Conservation (phyloP, 2,329 filamentous ascomycete genomes). For the Trichoderma sp. region DNA sequence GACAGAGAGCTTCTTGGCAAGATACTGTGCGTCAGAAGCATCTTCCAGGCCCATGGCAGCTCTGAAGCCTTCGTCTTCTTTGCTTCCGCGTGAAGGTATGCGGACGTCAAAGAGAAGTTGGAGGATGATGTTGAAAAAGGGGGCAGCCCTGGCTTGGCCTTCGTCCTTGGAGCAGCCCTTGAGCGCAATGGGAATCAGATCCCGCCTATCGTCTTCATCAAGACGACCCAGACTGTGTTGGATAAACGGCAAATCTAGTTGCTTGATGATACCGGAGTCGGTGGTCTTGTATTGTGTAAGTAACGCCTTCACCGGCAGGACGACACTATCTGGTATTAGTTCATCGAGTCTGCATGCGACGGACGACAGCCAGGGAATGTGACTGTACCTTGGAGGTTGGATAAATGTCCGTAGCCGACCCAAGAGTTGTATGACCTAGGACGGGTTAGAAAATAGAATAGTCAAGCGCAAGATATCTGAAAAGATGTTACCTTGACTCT, state of each 20-base stretch:
- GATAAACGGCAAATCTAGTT: conserved; percentile 87
- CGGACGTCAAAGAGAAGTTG: conserved; percentile 71
- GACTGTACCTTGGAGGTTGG: conserved; percentile 51
- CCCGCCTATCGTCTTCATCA: conserved; percentile 62
- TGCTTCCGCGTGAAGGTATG: conserved; percentile 74
- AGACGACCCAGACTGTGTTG: conserved; percentile 71
- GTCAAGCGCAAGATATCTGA: not conserved
- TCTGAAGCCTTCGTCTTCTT: conserved; percentile 73
- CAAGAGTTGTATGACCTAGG: conserved; percentile 54
- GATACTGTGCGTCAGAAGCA: conserved; percentile 68
- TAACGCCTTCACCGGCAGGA: conserved; percentile 81
- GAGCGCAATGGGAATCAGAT: conserved; percentile 64
- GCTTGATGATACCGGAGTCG: conserved; percentile 72
- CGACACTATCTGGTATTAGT: conserved; percentile 53
- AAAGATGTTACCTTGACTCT: conserved; percentile 66
- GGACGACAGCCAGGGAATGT: not conserved
- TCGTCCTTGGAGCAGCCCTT: conserved; percentile 40
- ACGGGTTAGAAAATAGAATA: not conserved
- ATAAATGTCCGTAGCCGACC: conserved; percentile 58
- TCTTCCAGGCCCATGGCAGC: conserved; percentile 66
- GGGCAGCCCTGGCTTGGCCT: conserved; percentile 45
- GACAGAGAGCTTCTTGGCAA: conserved; percentile 75
- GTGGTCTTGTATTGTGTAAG: conserved; percentile 86
- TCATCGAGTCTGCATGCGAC: not conserved
- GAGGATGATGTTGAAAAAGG: conserved; percentile 81